Percentiles rank a stretch among this genome's conserved stretches.
These are phyloP conservation scores for Trichosporon sp. DNA, from an alignment of 1,284 basidiomycete genomes.

Conservation along the genomic window DNA sequence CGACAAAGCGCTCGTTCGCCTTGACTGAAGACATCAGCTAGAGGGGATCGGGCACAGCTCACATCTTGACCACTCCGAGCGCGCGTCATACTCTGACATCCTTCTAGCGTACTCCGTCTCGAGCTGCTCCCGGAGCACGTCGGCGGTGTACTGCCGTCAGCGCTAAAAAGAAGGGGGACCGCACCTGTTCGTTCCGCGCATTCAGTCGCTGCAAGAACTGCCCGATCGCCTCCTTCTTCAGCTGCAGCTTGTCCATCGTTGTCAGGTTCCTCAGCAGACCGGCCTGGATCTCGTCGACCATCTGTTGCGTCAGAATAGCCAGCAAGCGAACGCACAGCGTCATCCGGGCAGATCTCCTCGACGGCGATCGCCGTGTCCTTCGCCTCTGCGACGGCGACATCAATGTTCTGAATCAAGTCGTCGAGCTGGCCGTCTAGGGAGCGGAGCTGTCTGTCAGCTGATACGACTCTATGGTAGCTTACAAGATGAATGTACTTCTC, in stretches of 20 bases:
- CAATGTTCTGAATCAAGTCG: conserved; percentile 17
- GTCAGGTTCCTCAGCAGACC: conserved; percentile 9
- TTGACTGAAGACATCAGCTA: conserved; percentile 29
- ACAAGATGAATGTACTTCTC: neutral
- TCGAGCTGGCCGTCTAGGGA: conserved; percentile 17
- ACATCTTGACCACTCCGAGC: conserved; percentile 11
- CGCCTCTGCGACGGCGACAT: conserved; percentile 19
- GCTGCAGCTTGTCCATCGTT: conserved; percentile 13
- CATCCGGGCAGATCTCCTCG: conserved; percentile 29
- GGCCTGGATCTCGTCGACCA: conserved; percentile 10
- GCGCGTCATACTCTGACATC: neutral
- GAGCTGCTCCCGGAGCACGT: neutral
- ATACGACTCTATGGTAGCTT: neutral
- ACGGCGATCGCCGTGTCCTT: conserved; percentile 22
- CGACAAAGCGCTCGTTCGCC: conserved; percentile 59
- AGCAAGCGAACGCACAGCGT: conserved; percentile 21
- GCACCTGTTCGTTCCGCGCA: conserved; percentile 60
- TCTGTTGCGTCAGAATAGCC: neutral
- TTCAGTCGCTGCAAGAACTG: conserved; percentile 58
- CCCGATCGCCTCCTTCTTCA: conserved; percentile 52
- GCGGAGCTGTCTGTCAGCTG: conserved; percentile 7
- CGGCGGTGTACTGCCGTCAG: conserved; percentile 6
- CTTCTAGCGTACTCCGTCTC: conserved; percentile 11
- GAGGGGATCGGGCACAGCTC: neutral
- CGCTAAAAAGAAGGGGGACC: too few species aligned